These are phyloP conservation scores for Neurospora pannonica DNA, from an alignment of 495 filamentous ascomycete genomes.

Conservation along the genomic window DNA sequence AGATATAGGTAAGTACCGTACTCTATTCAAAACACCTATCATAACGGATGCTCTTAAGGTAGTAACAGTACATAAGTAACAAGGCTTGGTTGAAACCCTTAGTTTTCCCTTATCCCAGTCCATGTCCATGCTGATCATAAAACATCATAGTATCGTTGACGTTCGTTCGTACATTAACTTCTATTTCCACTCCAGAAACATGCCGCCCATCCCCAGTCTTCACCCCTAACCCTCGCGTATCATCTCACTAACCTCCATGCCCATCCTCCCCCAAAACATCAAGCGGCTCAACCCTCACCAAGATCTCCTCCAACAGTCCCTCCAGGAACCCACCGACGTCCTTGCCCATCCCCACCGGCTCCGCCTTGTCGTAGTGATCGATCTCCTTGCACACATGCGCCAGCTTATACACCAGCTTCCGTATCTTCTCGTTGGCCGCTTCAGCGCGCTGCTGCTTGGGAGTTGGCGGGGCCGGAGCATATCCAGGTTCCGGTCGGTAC, in stretches of 20 bases:
- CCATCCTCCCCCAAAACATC: slow-evolving; percentile 44
- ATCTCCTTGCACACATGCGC: slow-evolving; percentile 74
- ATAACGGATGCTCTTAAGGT: not conserved
- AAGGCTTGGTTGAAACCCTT: not conserved
- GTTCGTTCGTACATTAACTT: not conserved
- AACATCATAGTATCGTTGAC: not conserved
- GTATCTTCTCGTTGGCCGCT: slow-evolving; percentile 72
- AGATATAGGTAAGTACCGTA: not conserved
- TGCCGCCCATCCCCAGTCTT: not conserved
- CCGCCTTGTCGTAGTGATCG: slow-evolving; percentile 71
- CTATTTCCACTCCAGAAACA: not conserved
- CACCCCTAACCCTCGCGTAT: not conserved
- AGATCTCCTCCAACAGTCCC: slow-evolving; percentile 84
- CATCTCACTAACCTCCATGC: not conserved
- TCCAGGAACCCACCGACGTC: slow-evolving; percentile 81
- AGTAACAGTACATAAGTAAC: not conserved
- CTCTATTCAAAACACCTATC: not conserved
- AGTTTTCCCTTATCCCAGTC: not conserved
- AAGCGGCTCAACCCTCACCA: slow-evolving; percentile 81
- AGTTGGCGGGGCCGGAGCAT: slow-evolving; percentile 24
- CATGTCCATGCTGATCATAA: not conserved
- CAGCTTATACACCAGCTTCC: slow-evolving; percentile 65
- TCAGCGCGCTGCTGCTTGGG: slow-evolving; percentile 52
- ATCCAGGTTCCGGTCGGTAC: slow-evolving; percentile 31
- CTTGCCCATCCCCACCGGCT: slow-evolving; percentile 83